These are phyloP conservation scores for Penicillium chermesinum DNA, from an alignment of 495 filamentous ascomycete species.

Conservation along the genomic window DNA sequence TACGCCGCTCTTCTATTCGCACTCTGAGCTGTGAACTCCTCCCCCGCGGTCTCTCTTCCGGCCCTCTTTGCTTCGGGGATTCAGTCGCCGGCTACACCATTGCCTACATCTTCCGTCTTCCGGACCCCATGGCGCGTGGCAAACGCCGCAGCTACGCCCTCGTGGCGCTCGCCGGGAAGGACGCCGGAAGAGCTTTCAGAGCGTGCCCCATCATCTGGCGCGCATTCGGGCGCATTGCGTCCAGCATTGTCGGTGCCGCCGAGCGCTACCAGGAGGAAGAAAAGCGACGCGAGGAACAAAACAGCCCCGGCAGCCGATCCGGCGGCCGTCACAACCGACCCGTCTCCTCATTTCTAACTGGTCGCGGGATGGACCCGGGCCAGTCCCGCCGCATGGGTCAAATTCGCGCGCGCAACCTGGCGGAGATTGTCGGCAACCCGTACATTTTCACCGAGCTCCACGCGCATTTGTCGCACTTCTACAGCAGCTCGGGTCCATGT, in stretches of 20 bases:
- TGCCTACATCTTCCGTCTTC: constrained; percentile 86
- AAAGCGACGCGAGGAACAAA: constrained; percentile 41
- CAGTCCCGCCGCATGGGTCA: constrained; percentile 45
- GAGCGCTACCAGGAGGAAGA: constrained; percentile 48
- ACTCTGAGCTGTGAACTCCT: constrained; percentile 82
- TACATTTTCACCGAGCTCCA: constrained; percentile 89
- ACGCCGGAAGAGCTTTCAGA: constrained; percentile 67
- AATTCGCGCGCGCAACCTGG: constrained; percentile 68
- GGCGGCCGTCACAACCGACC: constrained; percentile 44
- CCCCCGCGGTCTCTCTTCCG: constrained; percentile 67
- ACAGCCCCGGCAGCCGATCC: constrained; percentile 18
- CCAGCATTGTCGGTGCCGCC: constrained; percentile 63
- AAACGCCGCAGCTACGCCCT: constrained; percentile 82
- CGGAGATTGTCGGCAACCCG: constrained; percentile 79
- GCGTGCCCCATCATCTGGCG: constrained; percentile 68
- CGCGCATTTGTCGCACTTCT: constrained; percentile 70
- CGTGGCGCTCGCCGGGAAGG: constrained; percentile 68
- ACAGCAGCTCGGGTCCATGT: constrained; percentile 56
- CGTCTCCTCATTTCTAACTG: constrained; percentile 59
- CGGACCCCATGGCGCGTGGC: constrained; percentile 82
- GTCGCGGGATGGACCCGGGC: constrained; percentile 54
- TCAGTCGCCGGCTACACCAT: constrained; percentile 79
- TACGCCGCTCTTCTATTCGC: constrained; percentile 80
- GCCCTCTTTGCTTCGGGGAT: constrained; percentile 85
- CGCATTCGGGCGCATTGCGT: constrained; percentile 71